Evolutionary conservation across 371 early-diverging fungal genomes (phyloP), one percentile per base, ranked within the genome.

Genomic region (Actinomortierella wolfii): DNA sequence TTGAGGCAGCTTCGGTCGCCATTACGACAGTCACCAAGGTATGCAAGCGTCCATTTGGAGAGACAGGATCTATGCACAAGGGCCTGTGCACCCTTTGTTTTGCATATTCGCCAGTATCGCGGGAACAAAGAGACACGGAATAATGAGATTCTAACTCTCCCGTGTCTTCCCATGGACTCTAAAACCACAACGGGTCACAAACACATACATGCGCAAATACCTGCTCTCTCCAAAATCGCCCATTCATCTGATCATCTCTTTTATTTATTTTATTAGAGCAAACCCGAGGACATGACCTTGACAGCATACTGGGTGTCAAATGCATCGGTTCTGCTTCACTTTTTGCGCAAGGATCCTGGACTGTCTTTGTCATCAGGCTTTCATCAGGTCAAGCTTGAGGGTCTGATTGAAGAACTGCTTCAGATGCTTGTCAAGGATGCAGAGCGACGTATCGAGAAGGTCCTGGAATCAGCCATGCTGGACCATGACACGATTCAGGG

Each of bases 281-380:
- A 63, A 42, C 73, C 69, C 0, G 78, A 81, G 34, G 84, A 83
- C 45, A 62, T 77, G 54, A 70, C 69, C 51, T 49, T 80, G 18
- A 76, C 89, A n/a, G 83, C 89, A 4, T 94, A 88, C 60, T 95
- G 95, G 96, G 78, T 93, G 23, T 80, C 93, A 29, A 96, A 96
- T 70, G 66, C 81, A 42, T 85, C 85, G 25, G 87, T 86, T 43
- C 79, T 97, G 4, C 60, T 92, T 3, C 86, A 87, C 54, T 95
- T 89, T 64, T 70, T 97, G 34, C 88, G 91, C 68, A 86, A 88
- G 52, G 97, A 97, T 68, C 46, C 81, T 3, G 83, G 85, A 0
- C 81, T 96, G n/a, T 82, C 81, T 15, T 56, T 76, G n/a, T 66
- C 81, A 13, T 91, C 93, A 1, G 68, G 60, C 43, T 71, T 78